These are phyloP conservation scores for Solanum tarijense DNA, from an alignment of 257 asterid genomes.

Conservation along the genomic window DNA sequence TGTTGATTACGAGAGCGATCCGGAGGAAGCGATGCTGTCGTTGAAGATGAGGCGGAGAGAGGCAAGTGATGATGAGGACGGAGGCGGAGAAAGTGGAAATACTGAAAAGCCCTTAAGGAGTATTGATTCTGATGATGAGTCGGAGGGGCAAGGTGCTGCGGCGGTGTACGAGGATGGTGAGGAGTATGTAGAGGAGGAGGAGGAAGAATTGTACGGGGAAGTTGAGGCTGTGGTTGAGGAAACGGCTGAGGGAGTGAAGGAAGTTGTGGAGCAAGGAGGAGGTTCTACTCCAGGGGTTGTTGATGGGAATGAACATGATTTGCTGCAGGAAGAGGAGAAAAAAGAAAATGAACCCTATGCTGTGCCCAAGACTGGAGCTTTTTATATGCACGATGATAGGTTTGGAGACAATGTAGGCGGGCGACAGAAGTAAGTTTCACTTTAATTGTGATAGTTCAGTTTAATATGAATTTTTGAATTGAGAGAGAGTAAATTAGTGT, in stretches of 20 bases:
- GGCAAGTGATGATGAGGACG: slow-evolving; percentile 90
- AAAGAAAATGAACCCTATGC: slow-evolving; percentile 79
- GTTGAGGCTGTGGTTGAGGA: slow-evolving; percentile 12
- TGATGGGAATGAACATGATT: slow-evolving; percentile 28
- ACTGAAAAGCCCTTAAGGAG: slow-evolving; percentile 30
- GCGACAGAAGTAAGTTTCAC: slow-evolving; percentile 41
- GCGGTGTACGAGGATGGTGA: slow-evolving; percentile 26
- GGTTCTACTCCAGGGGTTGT: slow-evolving; percentile 15
- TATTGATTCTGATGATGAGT: slow-evolving; percentile 62
- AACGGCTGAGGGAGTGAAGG: background rate
- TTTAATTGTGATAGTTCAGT: background rate
- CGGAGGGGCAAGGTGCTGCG: slow-evolving; percentile 53
- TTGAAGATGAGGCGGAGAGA: slow-evolving; percentile 82
- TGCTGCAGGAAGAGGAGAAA: slow-evolving; percentile 27
- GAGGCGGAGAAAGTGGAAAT: slow-evolving; percentile 8
- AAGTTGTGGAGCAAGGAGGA: slow-evolving; percentile 12
- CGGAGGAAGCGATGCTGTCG: slow-evolving; percentile 84
- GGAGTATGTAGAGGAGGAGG: slow-evolving; percentile 20
- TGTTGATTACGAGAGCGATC: slow-evolving; percentile 91
- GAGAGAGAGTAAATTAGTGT: background rate
- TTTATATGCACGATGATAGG: slow-evolving; percentile 98
- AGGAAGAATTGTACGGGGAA: slow-evolving; percentile 16
- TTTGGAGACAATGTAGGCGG: slow-evolving; percentile 76
- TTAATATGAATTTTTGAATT: background rate
- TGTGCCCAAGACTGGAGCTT: slow-evolving; percentile 96